Conservation (phyloP, 1,284 basidiomycete genomes). For the Irpex lacteus region DNA sequence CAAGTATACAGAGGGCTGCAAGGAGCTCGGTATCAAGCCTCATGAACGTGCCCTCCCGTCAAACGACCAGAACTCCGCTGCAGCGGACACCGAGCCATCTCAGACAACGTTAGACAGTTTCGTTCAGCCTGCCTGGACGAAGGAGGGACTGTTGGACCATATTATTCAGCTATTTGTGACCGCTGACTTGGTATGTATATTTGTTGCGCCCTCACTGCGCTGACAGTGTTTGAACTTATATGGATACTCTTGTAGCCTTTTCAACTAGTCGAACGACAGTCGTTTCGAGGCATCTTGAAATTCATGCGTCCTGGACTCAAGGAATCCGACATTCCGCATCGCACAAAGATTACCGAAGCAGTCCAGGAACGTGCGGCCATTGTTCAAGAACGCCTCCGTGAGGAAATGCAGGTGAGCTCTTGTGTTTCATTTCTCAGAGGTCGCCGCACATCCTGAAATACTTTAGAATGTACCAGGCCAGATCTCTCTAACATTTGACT, state of each 20-base stretch:
- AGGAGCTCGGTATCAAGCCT: too few relatives aligned
- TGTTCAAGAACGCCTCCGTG: neutral
- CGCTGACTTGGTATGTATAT: neutral
- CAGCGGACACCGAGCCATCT: too few relatives aligned
- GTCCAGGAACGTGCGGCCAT: conserved; percentile 4
- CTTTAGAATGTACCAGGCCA: conserved; percentile 14
- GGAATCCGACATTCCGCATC: conserved; percentile 14
- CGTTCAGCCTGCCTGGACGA: neutral
- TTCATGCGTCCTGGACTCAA: conserved; percentile 5
- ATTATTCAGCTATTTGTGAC: neutral
- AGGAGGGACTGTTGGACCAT: neutral
- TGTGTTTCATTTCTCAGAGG: neutral
- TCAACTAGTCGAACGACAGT: neutral
- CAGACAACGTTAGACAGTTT: too few relatives aligned
- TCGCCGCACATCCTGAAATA: neutral
- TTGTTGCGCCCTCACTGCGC: neutral
- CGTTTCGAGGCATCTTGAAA: neutral
- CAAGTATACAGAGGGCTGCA: too few relatives aligned
- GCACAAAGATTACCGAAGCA: conserved; percentile 8
- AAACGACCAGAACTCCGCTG: too few relatives aligned
- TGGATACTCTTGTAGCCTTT: neutral
- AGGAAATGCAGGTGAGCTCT: neutral
- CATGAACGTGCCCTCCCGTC: too few relatives aligned
- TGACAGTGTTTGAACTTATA: neutral
- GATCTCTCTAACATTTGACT: conserved; percentile 17